Percentiles rank a stretch among this genome's conserved stretches.
Evolutionary conservation across 2,329 filamentous ascomycete genomes (phyloP).

Genomic region (Fusarium sp.): DNA sequence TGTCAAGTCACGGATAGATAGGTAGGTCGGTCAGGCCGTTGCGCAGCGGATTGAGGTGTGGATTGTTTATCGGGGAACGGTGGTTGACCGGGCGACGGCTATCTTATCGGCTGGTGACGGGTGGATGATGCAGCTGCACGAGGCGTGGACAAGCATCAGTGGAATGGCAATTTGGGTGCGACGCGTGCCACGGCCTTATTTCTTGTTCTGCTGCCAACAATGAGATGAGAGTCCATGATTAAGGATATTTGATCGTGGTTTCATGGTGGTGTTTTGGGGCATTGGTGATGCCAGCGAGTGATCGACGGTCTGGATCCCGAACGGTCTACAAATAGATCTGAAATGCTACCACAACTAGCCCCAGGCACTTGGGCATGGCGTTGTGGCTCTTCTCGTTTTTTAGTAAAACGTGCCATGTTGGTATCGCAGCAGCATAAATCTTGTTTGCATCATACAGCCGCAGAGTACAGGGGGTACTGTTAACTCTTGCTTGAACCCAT

Average conservation of each 20-base stretch:
- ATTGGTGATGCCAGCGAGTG: not conserved
- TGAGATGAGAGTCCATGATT: not conserved
- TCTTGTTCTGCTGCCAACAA: not conserved
- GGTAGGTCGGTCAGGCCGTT: conserved; percentile 42
- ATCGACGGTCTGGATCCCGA: conserved; percentile 1
- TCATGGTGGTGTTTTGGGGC: too few relatives aligned
- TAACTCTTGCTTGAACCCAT: too few relatives aligned
- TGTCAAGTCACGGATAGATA: conserved; percentile 36
- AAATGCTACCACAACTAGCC: not conserved
- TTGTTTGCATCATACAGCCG: too few relatives aligned
- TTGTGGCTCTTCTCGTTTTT: too few relatives aligned
- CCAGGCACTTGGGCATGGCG: too few relatives aligned
- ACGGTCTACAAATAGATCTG: conserved; percentile 6
- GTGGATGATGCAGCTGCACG: conserved; percentile 20
- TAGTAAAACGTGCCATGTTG: too few relatives aligned
- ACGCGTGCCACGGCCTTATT: not conserved
- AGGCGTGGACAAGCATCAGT: conserved; percentile 22
- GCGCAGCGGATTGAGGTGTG: conserved; percentile 23
- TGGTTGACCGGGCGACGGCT: conserved; percentile 47
- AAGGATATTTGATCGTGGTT: not conserved
- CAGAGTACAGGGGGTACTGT: too few relatives aligned
- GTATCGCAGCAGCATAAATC: too few relatives aligned
- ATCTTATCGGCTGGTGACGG: conserved; percentile 44
- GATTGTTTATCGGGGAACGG: conserved; percentile 47
- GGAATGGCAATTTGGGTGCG: conserved; percentile 5